A percentile compares a stretch with the other conserved stretches of the same genome.
These are phyloP conservation scores for Cladorrhinum sp. DNA, from an alignment of 2,329 filamentous ascomycete genomes.

Conservation along the genomic window DNA sequence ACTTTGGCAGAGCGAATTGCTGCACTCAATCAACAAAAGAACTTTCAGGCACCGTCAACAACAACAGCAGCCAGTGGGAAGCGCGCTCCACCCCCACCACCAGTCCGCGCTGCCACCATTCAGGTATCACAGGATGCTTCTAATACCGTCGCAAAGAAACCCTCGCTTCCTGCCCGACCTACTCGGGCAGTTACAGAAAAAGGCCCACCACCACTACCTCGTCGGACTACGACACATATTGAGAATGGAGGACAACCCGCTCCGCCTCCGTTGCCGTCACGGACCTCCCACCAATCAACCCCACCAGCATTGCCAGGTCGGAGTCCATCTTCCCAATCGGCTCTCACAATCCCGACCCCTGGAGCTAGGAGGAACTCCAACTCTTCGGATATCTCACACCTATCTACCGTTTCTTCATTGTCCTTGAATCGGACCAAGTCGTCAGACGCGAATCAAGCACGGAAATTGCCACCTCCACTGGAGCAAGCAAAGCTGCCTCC, in stretches of 20 bases:
- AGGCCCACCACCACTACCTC: conserved; percentile 38
- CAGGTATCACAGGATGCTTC: conserved; percentile 30
- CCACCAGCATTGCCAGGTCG: conserved; percentile 52
- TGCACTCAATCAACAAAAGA: conserved; percentile 60
- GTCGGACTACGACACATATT: conserved; percentile 33
- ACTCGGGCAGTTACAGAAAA: conserved; percentile 27
- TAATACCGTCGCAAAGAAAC: conserved; percentile 31
- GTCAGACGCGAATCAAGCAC: conserved; percentile 35
- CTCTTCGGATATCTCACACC: conserved; percentile 55
- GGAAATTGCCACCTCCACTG: conserved; percentile 55
- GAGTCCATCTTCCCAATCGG: conserved; percentile 44
- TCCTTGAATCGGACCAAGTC: conserved; percentile 46
- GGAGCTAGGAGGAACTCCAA: conserved; percentile 48
- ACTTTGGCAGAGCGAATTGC: conserved; percentile 61
- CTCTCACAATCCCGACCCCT: conserved; percentile 12
- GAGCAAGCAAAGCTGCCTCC: conserved; percentile 56
- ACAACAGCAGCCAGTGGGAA: conserved; percentile 33
- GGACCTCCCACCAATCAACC: conserved; percentile 37
- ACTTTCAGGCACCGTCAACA: conserved; percentile 45
- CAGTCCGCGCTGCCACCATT: conserved; percentile 38
- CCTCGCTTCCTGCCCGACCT: conserved; percentile 40
- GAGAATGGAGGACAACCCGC: conserved; percentile 23
- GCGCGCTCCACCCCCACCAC: conserved; percentile 45
- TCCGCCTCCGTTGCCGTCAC: conserved; percentile 38
- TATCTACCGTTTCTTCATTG: conserved; percentile 52